Evolutionary conservation across 1,139 yeast genomes (phyloP).

Genomic region (Hansenula lynferdii): DNA sequence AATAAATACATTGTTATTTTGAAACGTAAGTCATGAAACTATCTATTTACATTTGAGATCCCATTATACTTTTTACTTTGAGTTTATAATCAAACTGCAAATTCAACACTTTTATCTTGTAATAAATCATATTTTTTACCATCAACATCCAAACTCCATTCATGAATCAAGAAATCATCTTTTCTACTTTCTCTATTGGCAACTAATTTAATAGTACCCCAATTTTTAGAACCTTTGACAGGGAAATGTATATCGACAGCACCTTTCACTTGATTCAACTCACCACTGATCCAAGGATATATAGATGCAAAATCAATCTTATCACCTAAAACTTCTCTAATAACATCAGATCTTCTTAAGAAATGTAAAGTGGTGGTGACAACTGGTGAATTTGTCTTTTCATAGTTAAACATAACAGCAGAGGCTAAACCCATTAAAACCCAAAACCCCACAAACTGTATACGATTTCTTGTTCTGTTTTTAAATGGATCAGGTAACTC

Average conservation of each 20-base stretch:
- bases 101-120: slow-evolving; percentile 42
- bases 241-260: slow-evolving; percentile 66
- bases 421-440: slow-evolving; percentile 62
- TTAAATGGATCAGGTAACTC: slow-evolving; percentile 75
- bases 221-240: slow-evolving; percentile 57
- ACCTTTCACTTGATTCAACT: slow-evolving; percentile 79
- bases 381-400: slow-evolving; percentile 83
- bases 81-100: slow-evolving; percentile 20
- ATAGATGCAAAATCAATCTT: slow-evolving; percentile 65
- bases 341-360: slow-evolving; percentile 69
- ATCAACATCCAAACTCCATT: slow-evolving; percentile 48
- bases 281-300: slow-evolving; percentile 90
- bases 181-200: slow-evolving; percentile 55
- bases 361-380: slow-evolving; percentile 85
- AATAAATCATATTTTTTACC: slow-evolving; percentile 45
- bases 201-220: slow-evolving; percentile 49
- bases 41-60: not conserved
- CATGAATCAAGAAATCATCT: slow-evolving; percentile 55
- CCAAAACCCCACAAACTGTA: slow-evolving; percentile 56
- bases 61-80: not conserved
- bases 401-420: slow-evolving; percentile 80
- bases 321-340: slow-evolving; percentile 64
- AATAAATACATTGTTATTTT: too few species aligned
- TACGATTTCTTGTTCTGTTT: slow-evolving; percentile 44
- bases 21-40: too few species aligned